Base-by-base conservation (phyloP, 495 filamentous ascomycete species). In the Tuber magnatum region DNA sequence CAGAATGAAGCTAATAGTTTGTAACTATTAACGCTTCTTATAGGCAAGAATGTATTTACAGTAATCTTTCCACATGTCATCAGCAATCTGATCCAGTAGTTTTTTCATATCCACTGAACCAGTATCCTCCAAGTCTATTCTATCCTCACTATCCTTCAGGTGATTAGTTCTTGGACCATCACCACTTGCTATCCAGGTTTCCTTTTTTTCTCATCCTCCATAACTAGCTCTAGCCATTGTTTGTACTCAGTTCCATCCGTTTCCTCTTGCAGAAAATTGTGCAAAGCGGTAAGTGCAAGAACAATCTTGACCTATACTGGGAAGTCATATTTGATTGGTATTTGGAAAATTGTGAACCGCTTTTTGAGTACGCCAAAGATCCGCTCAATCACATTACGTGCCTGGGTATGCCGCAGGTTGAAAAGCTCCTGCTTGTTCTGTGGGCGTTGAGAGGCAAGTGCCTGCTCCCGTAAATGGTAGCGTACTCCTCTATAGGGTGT, bases 311-410 rank as follows among this genome's bases (percentile, higher is more conserved):
- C 74, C 35, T 72, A 69, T 24, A 61, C 42, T 1, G 28, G 43
- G 41, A 73, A 70, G 24, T 68, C 28, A 72, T 77, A 78, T 35
- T 48, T 28, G 22, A 46, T 22, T 3, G 4, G 75, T 32, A 32
- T 61, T n/a, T 39, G 7, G 20, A 77, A n/a, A 38, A 78, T 77
- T 3, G 32, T n/a, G 41, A 77, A 78, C 24, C 46, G 32, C 40
- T 71, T 72, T 41, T 76, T 78, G 9, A 78, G 35, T 22, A 78
- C 40, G 4, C 74, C 68, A 73, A 77, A 78, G 8, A 76, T 78
- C n/a, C 68, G 20, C 69, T 78, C 76, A 1, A 73, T 70, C 3
- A 43, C 68, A 71, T 77, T 78, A 0, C 76, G 5, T 65, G 69
- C 32, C 35, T 69, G 68, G 22, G 68, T 0, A 78, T 78, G 74